These are phyloP conservation scores for Trichoderma parareesei DNA, from an alignment of 495 filamentous ascomycete genomes.

Conservation along the genomic window DNA sequence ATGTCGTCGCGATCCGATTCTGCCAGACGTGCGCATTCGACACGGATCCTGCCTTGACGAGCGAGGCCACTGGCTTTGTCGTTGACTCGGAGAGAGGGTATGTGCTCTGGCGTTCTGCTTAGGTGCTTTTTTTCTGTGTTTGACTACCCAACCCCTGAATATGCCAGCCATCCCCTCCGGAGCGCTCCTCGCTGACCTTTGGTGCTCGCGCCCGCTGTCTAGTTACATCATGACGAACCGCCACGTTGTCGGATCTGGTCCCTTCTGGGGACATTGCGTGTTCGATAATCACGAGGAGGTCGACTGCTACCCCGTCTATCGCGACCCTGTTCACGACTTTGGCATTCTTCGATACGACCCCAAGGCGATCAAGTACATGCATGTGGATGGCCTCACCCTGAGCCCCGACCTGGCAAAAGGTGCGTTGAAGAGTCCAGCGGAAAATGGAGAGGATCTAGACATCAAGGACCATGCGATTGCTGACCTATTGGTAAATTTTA, in stretches of 20 bases:
- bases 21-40: conserved; percentile 98
- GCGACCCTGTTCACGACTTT: conserved; percentile 97
- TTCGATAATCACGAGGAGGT: conserved; percentile 99
- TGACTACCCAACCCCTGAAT: conserved; percentile 7
- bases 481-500: conserved; percentile 14
- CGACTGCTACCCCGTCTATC: conserved; percentile 95
- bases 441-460: neutral
- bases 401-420: conserved; percentile 75
- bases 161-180: neutral
- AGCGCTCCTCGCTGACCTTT: conserved; percentile 24
- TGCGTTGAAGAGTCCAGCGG: conserved; percentile 14
- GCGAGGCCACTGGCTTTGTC: conserved; percentile 95
- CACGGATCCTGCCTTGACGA: conserved; percentile 84
- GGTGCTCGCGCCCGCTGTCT: neutral
- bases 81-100: conserved; percentile 93
- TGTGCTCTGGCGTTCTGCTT: conserved; percentile 13
- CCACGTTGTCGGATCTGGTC: conserved; percentile 93
- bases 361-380: conserved; percentile 93
- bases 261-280: conserved; percentile 95
- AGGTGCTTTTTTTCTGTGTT: conserved; percentile 16
- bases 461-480: neutral
- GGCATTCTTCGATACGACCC: conserved; percentile 95
- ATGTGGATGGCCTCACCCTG: conserved; percentile 66
- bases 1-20: conserved; percentile 95
- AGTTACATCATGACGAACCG: conserved; percentile 74